Conservation (phyloP, 2,329 filamentous ascomycete genomes). For the Beauveria brongniartii region DNA sequence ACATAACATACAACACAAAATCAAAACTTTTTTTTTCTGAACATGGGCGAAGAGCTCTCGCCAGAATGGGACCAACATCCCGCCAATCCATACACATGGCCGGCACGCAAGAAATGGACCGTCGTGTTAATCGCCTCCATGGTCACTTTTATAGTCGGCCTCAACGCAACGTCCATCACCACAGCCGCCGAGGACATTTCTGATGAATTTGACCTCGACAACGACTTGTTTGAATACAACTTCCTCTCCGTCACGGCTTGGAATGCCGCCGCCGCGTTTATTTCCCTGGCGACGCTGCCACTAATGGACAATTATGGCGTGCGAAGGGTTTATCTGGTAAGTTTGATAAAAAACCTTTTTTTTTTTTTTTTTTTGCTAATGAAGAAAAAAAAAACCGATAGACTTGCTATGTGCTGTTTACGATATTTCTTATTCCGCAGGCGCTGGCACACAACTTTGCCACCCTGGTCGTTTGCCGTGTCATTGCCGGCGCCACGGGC, state of each 20-base stretch:
- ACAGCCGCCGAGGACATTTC: constrained; percentile 8
- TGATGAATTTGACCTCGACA: constrained; percentile 6
- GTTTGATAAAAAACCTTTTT: no score
- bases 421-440: constrained; percentile 10
- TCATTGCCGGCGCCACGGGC: constrained; percentile 9
- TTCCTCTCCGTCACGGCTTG: constrained; percentile 13
- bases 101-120: constrained; percentile 9
- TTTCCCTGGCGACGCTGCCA: constrained; percentile 11
- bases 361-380: background rate
- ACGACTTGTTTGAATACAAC: constrained; percentile 4
- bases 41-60: background rate
- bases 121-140: constrained; percentile 7
- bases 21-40: background rate
- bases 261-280: constrained; percentile 11
- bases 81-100: constrained; percentile 11
- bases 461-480: constrained; percentile 9
- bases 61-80: constrained; percentile 6
- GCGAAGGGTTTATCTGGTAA: constrained; percentile 10
- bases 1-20: no score
- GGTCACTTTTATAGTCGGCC: constrained; percentile 12
- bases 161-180: constrained; percentile 13
- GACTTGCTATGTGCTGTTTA: constrained; percentile 6
- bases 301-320: constrained; percentile 14
- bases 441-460: constrained; percentile 16
- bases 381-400: background rate